Conservation (phyloP, 345 rosid species). For the Lumnitzera littorea region DNA sequence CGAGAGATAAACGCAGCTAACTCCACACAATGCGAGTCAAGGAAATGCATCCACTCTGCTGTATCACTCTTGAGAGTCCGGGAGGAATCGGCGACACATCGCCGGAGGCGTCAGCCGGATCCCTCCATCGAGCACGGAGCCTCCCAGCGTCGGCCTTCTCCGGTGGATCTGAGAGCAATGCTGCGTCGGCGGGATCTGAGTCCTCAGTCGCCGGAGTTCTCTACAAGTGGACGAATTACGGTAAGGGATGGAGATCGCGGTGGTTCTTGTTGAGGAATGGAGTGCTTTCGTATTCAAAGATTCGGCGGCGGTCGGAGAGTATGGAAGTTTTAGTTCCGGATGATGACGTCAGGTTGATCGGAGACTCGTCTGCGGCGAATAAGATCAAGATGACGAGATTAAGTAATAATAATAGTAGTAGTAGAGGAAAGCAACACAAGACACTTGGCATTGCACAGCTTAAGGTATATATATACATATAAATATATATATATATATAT, state of each 20-base stretch:
- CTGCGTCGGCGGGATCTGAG: conserved; percentile 42
- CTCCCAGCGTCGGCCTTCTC: conserved; percentile 33
- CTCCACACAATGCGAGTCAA: conserved; percentile 57
- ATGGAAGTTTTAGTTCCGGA: conserved; percentile 33
- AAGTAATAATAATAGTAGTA: conserved; percentile 31
- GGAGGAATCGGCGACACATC: conserved; percentile 46
- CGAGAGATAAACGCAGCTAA: neutral
- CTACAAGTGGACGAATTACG: conserved; percentile 95
- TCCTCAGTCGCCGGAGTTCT: conserved; percentile 72
- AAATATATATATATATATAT: neutral
- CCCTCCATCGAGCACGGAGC: conserved; percentile 52
- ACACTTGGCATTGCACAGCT: conserved; percentile 77
- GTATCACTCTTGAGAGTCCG: conserved; percentile 73
- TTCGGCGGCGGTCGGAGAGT: conserved; percentile 60
- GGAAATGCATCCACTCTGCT: conserved; percentile 94
- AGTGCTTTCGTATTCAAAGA: conserved; percentile 74
- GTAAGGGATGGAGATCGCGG: conserved; percentile 98
- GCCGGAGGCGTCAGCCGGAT: conserved; percentile 32
- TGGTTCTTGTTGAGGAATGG: conserved; percentile 85
- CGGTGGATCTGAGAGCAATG: conserved; percentile 41
- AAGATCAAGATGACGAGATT: conserved; percentile 38
- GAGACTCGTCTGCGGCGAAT: conserved; percentile 39
- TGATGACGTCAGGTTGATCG: conserved; percentile 72
- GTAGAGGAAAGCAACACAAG: conserved; percentile 50
- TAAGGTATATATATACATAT: conserved; percentile 40